These are phyloP conservation scores for Filobasidium floriforme DNA, from an alignment of 768 basidiomycete genomes.

Conservation along the genomic window DNA sequence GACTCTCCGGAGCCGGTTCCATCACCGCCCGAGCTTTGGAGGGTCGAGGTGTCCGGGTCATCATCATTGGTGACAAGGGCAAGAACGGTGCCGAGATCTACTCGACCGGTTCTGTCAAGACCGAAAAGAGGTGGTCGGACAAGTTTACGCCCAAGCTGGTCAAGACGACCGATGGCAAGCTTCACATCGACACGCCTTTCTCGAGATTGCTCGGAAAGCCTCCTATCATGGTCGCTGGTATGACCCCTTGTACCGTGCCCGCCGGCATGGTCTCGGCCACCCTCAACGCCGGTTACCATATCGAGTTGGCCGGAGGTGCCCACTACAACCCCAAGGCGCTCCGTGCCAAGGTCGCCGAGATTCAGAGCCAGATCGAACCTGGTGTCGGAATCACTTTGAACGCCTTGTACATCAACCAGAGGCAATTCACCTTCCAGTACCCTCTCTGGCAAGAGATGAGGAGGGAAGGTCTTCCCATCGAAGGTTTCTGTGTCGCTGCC, in stretches of 20 bases:
- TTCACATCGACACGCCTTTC: conserved; percentile 92
- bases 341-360: conserved; percentile 84
- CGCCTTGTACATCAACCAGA: conserved; percentile 93
- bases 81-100: conserved; percentile 84
- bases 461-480: conserved; percentile 84
- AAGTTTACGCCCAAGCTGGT: conserved; percentile 76
- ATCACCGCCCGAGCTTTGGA: conserved; percentile 84
- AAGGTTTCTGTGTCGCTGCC: conserved; percentile 98
- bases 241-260: conserved; percentile 96
- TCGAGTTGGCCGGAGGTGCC: conserved; percentile 95
- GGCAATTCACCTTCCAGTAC: conserved; percentile 93
- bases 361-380: conserved; percentile 70
- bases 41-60: conserved; percentile 82
- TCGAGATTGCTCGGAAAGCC: conserved; percentile 92
- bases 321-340: conserved; percentile 89
- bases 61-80: conserved; percentile 82
- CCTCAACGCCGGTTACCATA: conserved; percentile 85
- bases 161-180: conserved; percentile 81
- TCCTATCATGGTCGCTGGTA: conserved; percentile 98
- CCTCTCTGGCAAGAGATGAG: conserved; percentile 98
- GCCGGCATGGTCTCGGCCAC: conserved; percentile 90
- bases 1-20: conserved; percentile 83
- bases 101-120: conserved; percentile 56
- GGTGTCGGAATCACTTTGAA: conserved; percentile 92
- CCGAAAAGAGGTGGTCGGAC: conserved; percentile 86